A percentile compares a stretch with the other conserved stretches of the same genome.
phyloP scores from a whole-genome alignment of 208 protist species.

The Leishmania arabica region DNA sequence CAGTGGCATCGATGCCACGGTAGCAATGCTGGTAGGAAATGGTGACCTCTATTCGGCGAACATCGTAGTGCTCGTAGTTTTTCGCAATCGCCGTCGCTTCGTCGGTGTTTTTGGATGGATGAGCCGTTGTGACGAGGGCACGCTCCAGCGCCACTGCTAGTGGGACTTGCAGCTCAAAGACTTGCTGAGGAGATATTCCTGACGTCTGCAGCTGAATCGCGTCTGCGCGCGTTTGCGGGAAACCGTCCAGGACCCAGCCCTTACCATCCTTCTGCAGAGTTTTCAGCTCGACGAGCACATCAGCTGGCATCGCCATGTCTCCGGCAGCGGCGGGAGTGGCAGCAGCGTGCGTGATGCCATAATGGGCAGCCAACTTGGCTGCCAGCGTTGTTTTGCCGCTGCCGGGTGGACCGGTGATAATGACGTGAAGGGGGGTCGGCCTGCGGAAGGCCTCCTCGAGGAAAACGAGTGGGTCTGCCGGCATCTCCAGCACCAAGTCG shows the following conservation, averaged over 20 bases:
- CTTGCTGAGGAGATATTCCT: conserved; percentile 64
- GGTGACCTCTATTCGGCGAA: conserved; percentile 20
- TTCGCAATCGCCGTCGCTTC: background rate
- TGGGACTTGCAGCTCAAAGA: conserved; percentile 71
- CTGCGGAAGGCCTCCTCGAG: conserved; percentile 50
- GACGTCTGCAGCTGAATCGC: conserved; percentile 76
- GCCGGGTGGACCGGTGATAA: conserved; percentile 83
- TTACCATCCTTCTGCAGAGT: conserved; percentile 36
- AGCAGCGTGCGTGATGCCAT: conserved; percentile 78
- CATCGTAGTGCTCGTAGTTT: conserved; percentile 21
- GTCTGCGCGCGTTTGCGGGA: conserved; percentile 71
- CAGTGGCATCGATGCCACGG: conserved; percentile 9
- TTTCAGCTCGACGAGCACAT: conserved; percentile 54
- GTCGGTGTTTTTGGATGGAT: background rate
- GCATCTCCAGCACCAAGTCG: conserved; percentile 66
- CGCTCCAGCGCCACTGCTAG: conserved; percentile 43
- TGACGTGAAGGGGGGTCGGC: conserved; percentile 52
- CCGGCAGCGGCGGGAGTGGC: conserved; percentile 77
- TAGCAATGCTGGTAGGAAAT: conserved; percentile 21
- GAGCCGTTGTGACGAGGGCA: background rate
- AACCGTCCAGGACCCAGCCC: conserved; percentile 89
- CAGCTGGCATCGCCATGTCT: conserved; percentile 36
- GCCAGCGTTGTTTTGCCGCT: conserved; percentile 94
- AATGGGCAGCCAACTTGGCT: conserved; percentile 76
- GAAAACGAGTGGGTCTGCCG: conserved; percentile 68